A percentile compares a stretch with the other conserved stretches of the same genome.
Evolutionary conservation across 768 basidiomycete genomes (phyloP).

Genomic region (Serpula lacrymans): DNA sequence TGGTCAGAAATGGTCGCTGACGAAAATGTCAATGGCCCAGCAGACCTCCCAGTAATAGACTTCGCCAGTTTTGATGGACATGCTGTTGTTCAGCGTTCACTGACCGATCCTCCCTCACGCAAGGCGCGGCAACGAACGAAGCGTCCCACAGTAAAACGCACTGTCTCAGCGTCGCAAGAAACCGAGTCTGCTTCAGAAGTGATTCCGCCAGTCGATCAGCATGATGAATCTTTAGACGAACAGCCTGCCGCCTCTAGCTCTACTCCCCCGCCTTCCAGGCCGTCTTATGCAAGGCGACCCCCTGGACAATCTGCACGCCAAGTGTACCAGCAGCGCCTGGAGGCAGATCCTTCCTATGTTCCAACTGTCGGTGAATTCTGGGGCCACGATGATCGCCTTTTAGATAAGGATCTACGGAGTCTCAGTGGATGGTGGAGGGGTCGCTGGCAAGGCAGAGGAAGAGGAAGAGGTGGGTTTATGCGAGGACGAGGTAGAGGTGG

Average conservation of each 20-base stretch:
- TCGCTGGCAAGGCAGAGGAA: constrained; percentile 67
- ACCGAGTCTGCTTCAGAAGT: constrained; percentile 17
- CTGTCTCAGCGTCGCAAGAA: constrained; percentile 31
- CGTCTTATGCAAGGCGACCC: constrained; percentile 29
- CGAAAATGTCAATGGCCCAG: constrained; percentile 59
- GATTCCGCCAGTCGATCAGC: constrained; percentile 13
- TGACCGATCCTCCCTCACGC: constrained; percentile 38
- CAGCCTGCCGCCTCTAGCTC: constrained; percentile 41
- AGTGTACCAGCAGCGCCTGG: constrained; percentile 79
- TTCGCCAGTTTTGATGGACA: constrained; percentile 58
- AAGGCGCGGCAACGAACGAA: constrained; percentile 41
- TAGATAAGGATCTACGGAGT: constrained; percentile 78
- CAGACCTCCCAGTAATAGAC: constrained; percentile 75
- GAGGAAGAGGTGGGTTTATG: constrained; percentile 48
- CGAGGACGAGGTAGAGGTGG: constrained; percentile 57
- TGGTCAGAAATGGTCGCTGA: constrained; percentile 89
- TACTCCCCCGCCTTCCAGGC: constrained; percentile 23
- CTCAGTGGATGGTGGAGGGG: constrained; percentile 88
- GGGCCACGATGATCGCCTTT: constrained; percentile 89
- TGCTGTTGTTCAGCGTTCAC: constrained; percentile 28
- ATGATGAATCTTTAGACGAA: constrained; percentile 17
- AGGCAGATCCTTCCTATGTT: constrained; percentile 83
- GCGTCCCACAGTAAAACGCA: constrained; percentile 32
- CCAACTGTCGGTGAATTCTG: constrained; percentile 92
- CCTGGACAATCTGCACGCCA: constrained; percentile 70